Evolutionary conservation across 805 yeast species (phyloP).

Genomic region (Saturnispora zaruensis): DNA sequence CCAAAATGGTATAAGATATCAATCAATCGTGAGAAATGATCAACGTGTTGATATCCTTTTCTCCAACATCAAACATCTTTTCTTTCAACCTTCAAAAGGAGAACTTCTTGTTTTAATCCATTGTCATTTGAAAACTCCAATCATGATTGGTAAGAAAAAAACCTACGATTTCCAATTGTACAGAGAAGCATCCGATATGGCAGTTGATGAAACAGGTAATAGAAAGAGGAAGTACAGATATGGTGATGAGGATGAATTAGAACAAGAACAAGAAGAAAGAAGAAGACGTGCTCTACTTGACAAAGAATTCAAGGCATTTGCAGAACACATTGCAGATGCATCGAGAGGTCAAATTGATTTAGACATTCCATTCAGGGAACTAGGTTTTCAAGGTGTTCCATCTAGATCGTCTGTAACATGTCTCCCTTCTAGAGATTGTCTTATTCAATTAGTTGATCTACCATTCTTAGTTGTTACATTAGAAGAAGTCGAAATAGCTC

Average conservation of each 20-base stretch:
- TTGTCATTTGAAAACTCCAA: slow-evolving; percentile 84
- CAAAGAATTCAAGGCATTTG: slow-evolving; percentile 82
- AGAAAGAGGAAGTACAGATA: slow-evolving; percentile 78
- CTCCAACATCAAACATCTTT: slow-evolving; percentile 83
- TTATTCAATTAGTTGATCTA: slow-evolving; percentile 87
- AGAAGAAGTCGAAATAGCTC: slow-evolving; percentile 89
- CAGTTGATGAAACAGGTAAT: slow-evolving; percentile 95
- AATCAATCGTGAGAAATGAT: slow-evolving; percentile 75
- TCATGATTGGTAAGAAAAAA: slow-evolving; percentile 92
- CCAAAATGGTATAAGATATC: slow-evolving; percentile 93
- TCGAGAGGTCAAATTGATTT: slow-evolving; percentile 77
- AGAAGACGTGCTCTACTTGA: slow-evolving; percentile 83
- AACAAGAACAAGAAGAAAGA: slow-evolving; percentile 97
- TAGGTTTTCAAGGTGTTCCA: slow-evolving; percentile 97
- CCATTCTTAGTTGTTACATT: slow-evolving; percentile 89
- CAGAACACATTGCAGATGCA: slow-evolving; percentile 84
- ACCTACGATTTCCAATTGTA: slow-evolving; percentile 93
- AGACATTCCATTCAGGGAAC: slow-evolving; percentile 90
- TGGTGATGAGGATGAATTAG: slow-evolving; percentile 97
- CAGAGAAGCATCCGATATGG: slow-evolving; percentile 92
- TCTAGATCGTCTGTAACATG: slow-evolving; percentile 87
- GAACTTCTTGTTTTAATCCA: slow-evolving; percentile 90
- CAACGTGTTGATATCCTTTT: slow-evolving; percentile 83
- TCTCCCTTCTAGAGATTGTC: slow-evolving; percentile 96
- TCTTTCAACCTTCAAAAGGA: slow-evolving; percentile 93